Conservation (phyloP, 306 rosid species). For the Canavalia ensiformis region DNA sequence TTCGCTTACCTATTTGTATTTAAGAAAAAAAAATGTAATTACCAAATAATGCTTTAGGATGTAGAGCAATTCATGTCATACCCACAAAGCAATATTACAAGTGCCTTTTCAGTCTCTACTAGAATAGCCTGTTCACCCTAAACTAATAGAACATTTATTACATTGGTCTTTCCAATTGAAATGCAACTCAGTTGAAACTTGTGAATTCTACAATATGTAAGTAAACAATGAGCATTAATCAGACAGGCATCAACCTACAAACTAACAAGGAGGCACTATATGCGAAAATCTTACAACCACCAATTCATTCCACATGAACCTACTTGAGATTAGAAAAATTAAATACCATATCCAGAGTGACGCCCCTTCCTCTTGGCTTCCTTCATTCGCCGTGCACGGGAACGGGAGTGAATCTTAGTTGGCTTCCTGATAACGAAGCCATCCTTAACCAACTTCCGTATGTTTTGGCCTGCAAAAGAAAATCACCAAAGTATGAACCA, state of each 20-base stretch:
- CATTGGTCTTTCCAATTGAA: neutral
- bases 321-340: neutral
- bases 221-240: no score
- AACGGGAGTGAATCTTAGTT: constrained; percentile 94
- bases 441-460: constrained; percentile 93
- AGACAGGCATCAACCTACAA: no score
- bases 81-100: neutral
- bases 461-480: constrained; percentile 75
- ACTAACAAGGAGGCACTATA: no score
- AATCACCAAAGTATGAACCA: constrained; percentile 2
- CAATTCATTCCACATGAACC: neutral
- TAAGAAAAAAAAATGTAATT: neutral
- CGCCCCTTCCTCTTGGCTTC: constrained; percentile 98
- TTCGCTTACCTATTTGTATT: constrained; percentile 72
- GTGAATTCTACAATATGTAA: neutral
- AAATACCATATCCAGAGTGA: constrained; percentile 91
- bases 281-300: no score
- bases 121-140: neutral
- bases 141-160: neutral
- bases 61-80: neutral
- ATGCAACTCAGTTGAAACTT: neutral
- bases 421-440: constrained; percentile 97
- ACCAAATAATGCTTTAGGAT: neutral
- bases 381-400: constrained; percentile 93
- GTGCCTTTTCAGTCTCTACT: neutral